phyloP scores from a whole-genome alignment of 345 rosid species.

The Physaria fendleri region DNA sequence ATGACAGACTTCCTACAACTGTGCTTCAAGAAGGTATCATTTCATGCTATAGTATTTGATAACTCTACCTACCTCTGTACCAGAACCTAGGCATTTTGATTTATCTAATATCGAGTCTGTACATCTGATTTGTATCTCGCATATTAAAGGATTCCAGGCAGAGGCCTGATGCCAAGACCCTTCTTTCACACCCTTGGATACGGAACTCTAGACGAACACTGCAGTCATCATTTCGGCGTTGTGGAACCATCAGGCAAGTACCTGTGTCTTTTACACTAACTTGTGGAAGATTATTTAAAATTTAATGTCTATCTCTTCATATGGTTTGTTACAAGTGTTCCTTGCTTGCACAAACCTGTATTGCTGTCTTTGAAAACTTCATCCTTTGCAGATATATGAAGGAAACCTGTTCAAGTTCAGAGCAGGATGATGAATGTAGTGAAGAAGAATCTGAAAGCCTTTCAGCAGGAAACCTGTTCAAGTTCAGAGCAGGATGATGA shows the following conservation, averaged over 20 bases:
- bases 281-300: background rate
- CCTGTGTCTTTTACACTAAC: background rate
- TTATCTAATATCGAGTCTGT: background rate
- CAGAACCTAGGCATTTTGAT: background rate
- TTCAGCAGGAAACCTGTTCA: constrained; percentile 33
- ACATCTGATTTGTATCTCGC: constrained; percentile 20
- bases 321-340: background rate
- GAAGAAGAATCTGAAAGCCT: constrained; percentile 40
- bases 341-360: background rate
- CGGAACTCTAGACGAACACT: constrained; percentile 77
- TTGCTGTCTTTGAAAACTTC: constrained; percentile 1
- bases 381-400: constrained; percentile 46
- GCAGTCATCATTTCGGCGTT: constrained; percentile 77
- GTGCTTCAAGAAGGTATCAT: constrained; percentile 90
- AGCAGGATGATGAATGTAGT: constrained; percentile 48
- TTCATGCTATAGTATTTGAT: constrained; percentile 1
- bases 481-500: constrained; percentile 48
- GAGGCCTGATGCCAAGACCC: constrained; percentile 96
- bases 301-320: background rate
- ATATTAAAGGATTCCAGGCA: constrained; percentile 81
- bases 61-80: background rate
- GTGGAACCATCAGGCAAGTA: constrained; percentile 65
- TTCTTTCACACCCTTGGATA: constrained; percentile 99
- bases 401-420: constrained; percentile 38
- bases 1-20: constrained; percentile 84